phyloP scores from a whole-genome alignment of 306 rosid genomes.

The Erythrophleum fordii region DNA sequence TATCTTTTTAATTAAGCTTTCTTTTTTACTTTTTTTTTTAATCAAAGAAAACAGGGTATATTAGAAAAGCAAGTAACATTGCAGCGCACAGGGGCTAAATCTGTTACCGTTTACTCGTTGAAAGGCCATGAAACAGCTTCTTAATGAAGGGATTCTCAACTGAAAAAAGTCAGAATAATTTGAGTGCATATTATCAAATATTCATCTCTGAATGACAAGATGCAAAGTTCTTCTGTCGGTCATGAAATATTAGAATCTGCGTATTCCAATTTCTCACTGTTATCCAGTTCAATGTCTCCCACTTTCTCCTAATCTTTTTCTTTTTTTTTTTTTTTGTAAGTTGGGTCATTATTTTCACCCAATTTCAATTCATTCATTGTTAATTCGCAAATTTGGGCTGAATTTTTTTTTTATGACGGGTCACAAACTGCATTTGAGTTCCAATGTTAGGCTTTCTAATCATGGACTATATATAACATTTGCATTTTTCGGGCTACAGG shows the following conservation, averaged over 20 bases:
- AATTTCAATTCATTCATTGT: neutral
- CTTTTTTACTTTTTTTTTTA: too few relatives aligned
- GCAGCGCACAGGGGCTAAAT: neutral
- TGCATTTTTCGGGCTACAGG: neutral
- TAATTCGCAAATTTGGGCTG: neutral
- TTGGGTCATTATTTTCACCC: too few relatives aligned
- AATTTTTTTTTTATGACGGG: neutral
- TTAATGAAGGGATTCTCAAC: slow-evolving; percentile 1
- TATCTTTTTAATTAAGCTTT: too few relatives aligned
- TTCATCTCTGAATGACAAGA: neutral
- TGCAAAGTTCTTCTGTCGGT: neutral
- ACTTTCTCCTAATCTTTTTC: neutral
- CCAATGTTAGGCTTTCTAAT: neutral
- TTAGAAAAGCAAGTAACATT: neutral
- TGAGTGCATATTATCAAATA: neutral
- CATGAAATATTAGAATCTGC: neutral
- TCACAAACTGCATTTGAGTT: neutral
- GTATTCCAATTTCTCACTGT: neutral
- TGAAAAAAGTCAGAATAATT: neutral
- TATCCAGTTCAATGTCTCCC: neutral
- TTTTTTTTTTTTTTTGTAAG: too few relatives aligned
- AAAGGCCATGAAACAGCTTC: neutral
- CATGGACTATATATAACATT: neutral
- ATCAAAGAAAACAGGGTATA: too few relatives aligned
- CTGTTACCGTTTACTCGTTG: neutral